These are phyloP conservation scores for Hypoxylon fragiforme DNA, from an alignment of 495 filamentous ascomycete genomes.

Conservation along the genomic window DNA sequence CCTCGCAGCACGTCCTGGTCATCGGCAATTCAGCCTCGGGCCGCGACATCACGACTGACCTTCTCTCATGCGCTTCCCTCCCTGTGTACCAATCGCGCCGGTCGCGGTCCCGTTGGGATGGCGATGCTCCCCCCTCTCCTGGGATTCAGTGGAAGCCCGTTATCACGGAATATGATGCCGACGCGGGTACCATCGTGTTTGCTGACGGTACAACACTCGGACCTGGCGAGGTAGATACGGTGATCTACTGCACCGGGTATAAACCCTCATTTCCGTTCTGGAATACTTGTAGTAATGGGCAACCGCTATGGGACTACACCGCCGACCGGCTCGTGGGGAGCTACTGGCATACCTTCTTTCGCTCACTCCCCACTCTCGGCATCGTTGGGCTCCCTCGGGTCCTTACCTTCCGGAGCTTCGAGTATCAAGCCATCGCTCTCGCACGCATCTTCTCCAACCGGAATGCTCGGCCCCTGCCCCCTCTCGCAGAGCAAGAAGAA, in stretches of 20 bases:
- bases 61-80: slow-evolving; percentile 36
- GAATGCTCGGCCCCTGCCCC: slow-evolving; percentile 37
- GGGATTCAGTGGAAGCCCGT: slow-evolving; percentile 53
- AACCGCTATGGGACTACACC: slow-evolving; percentile 46
- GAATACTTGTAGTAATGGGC: slow-evolving; percentile 46
- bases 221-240: slow-evolving; percentile 45
- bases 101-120: slow-evolving; percentile 51
- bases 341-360: slow-evolving; percentile 54
- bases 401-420: slow-evolving; percentile 54
- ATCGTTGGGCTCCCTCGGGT: slow-evolving; percentile 49
- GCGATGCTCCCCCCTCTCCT: slow-evolving; percentile 38
- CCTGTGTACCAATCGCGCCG: slow-evolving; percentile 53
- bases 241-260: slow-evolving; percentile 58
- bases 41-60: slow-evolving; percentile 48
- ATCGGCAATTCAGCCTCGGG: slow-evolving; percentile 58
- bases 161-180: slow-evolving; percentile 39
- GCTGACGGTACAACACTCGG: slow-evolving; percentile 40
- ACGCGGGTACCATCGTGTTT: slow-evolving; percentile 46
- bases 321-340: slow-evolving; percentile 35
- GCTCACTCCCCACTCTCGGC: slow-evolving; percentile 44
- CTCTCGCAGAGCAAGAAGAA: slow-evolving; percentile 36
- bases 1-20: slow-evolving; percentile 43
- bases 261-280: slow-evolving; percentile 53
- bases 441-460: slow-evolving; percentile 49
- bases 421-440: slow-evolving; percentile 55